Percentiles rank a stretch among this genome's conserved stretches.
Evolutionary conservation across 768 basidiomycete species (phyloP).

Genomic region (Boletus subparvulus): DNA sequence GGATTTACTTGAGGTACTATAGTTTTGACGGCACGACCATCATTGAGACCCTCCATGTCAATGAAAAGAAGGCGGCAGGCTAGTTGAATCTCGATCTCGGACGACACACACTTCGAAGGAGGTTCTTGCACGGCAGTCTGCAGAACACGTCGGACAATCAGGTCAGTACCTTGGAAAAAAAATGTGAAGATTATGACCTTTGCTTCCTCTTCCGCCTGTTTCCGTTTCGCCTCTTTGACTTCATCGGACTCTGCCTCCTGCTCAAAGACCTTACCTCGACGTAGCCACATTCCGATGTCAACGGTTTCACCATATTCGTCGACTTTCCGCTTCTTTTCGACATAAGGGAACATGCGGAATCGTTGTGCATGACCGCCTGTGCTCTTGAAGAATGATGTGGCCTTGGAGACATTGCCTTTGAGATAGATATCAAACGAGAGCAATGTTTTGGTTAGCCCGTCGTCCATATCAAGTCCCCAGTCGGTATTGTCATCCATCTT

Average conservation of each 20-base stretch:
- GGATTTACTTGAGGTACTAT: slow-evolving; percentile 97
- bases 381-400: slow-evolving; percentile 85
- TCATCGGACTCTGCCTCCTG: slow-evolving; percentile 87
- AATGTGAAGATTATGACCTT: slow-evolving; percentile 44
- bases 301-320: slow-evolving; percentile 96
- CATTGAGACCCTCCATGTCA: slow-evolving; percentile 95
- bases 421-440: slow-evolving; percentile 95
- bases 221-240: slow-evolving; percentile 65
- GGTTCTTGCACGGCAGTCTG: slow-evolving; percentile 79
- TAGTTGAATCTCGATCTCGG: slow-evolving; percentile 73
- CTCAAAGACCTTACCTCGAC: slow-evolving; percentile 88
- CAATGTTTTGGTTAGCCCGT: slow-evolving; percentile 67
- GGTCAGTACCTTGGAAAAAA: neutral
- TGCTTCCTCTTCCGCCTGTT: slow-evolving; percentile 70
- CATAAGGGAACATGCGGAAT: slow-evolving; percentile 96
- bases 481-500: slow-evolving; percentile 54
- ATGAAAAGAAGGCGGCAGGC: slow-evolving; percentile 87
- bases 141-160: slow-evolving; percentile 9
- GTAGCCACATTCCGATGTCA: slow-evolving; percentile 94
- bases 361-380: slow-evolving; percentile 68
- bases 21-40: slow-evolving; percentile 94
- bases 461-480: slow-evolving; percentile 76
- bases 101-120: slow-evolving; percentile 87
- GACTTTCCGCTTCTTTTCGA: slow-evolving; percentile 88
- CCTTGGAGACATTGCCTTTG: slow-evolving; percentile 90